Evolutionary conservation across 2,329 filamentous ascomycete species (phyloP).

Genomic region (Fulvia fulva): DNA sequence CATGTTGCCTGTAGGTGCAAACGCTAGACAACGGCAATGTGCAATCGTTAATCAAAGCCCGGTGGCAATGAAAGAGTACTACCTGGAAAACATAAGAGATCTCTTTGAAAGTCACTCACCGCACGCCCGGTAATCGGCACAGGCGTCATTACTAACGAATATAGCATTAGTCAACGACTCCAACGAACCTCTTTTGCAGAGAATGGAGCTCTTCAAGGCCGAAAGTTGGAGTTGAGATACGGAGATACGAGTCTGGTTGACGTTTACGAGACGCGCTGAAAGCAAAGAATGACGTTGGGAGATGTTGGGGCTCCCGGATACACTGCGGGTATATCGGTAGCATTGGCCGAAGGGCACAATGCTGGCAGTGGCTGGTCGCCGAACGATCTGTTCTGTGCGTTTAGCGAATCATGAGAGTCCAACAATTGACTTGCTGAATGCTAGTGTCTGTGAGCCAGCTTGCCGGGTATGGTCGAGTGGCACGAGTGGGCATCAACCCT

Average conservation of each 20-base stretch:
- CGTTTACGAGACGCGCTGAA: neutral
- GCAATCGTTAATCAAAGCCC: no score
- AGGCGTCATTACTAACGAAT: neutral
- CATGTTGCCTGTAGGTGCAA: slow-evolving; percentile 6
- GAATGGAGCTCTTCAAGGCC: neutral
- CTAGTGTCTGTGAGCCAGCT: neutral
- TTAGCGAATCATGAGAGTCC: neutral
- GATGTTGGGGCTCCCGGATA: neutral
- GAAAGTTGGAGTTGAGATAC: neutral
- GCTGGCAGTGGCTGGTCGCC: no score
- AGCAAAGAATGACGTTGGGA: neutral
- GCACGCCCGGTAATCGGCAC: neutral
- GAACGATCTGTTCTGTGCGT: neutral
- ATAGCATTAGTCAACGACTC: neutral
- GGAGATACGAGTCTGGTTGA: neutral
- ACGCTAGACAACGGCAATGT: neutral
- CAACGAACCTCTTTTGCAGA: neutral
- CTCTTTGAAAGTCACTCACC: neutral
- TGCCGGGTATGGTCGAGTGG: no score
- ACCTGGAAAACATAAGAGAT: neutral
- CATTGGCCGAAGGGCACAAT: neutral
- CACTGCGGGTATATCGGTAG: neutral
- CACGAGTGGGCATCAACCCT: no score
- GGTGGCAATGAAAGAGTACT: no score
- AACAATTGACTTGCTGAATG: neutral